phyloP scores from a whole-genome alignment of 2,329 filamentous ascomycete genomes.

The Pseudocercospora fijiensis region DNA sequence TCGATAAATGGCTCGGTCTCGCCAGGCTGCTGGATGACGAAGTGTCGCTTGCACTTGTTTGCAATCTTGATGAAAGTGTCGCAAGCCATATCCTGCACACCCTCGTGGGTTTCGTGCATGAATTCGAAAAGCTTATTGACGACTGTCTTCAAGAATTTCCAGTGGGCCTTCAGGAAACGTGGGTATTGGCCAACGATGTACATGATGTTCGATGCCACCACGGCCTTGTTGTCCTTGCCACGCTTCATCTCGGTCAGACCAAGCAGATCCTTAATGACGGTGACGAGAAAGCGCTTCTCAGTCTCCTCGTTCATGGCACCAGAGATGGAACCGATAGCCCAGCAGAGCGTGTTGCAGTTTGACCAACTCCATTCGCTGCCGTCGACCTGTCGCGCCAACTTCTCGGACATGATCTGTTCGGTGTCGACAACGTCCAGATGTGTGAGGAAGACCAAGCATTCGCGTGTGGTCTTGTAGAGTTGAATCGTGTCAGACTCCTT shows the following conservation, averaged over 20 bases:
- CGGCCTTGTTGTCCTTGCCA: conserved; percentile 98
- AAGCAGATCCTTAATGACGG: conserved; percentile 96
- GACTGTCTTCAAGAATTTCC: conserved; percentile 99
- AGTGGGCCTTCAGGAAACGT: conserved; percentile 96
- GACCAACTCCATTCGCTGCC: conserved; percentile 98
- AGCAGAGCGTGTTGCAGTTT: conserved; percentile 99
- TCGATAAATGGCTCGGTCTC: conserved; percentile 97
- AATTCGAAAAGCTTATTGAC: conserved; percentile 99
- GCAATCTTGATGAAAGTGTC: conserved; percentile 99
- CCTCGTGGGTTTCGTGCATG: conserved; percentile 99
- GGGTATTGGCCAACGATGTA: conserved; percentile 99
- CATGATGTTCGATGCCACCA: conserved; percentile 99
- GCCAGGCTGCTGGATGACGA: conserved; percentile 90
- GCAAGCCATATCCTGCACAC: conserved; percentile 99
- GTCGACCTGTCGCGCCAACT: conserved; percentile 91
- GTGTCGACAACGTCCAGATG: conserved; percentile 97
- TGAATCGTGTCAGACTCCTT: conserved; percentile 99
- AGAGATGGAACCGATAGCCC: conserved; percentile 98
- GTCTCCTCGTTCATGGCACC: conserved; percentile 99
- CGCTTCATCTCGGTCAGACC: conserved; percentile 99
- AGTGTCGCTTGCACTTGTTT: conserved; percentile 95
- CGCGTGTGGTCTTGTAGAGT: conserved; percentile 97
- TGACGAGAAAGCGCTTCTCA: conserved; percentile 96
- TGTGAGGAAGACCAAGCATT: conserved; percentile 94
- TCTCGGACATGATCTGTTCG: conserved; percentile 99